Conservation (phyloP, 2,329 filamentous ascomycete genomes). For the Aspergillus ochraceus region DNA sequence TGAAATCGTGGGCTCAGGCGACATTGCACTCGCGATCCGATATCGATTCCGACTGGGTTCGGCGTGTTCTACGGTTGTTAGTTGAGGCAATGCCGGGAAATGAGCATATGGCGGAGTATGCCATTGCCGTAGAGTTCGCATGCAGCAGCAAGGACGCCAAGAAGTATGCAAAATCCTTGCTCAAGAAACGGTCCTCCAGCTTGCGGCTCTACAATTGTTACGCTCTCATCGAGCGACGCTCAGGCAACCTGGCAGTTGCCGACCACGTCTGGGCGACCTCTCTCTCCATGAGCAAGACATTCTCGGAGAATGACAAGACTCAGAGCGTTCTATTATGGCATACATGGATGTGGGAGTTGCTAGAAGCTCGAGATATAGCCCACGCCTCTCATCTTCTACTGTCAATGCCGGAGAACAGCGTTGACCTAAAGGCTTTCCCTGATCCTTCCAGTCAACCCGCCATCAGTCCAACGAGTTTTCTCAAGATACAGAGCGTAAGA, state of each 20-base stretch:
- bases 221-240: slow-evolving; percentile 66
- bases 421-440: slow-evolving; percentile 33
- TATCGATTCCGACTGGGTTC: slow-evolving; percentile 50
- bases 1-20: slow-evolving; percentile 32
- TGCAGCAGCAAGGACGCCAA: slow-evolving; percentile 58
- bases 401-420: slow-evolving; percentile 37
- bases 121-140: slow-evolving; percentile 65
- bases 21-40: slow-evolving; percentile 29
- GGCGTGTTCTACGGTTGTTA: slow-evolving; percentile 59
- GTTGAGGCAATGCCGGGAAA: slow-evolving; percentile 44
- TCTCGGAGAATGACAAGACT: slow-evolving; percentile 34
- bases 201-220: slow-evolving; percentile 76
- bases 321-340: slow-evolving; percentile 55
- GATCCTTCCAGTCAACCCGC: slow-evolving; percentile 13
- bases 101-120: slow-evolving; percentile 64
- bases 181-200: slow-evolving; percentile 68
- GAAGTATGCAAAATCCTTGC: slow-evolving; percentile 69
- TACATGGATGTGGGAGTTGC: slow-evolving; percentile 67
- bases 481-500: slow-evolving; percentile 43
- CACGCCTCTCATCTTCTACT: slow-evolving; percentile 42
- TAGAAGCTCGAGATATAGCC: slow-evolving; percentile 46
- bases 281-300: slow-evolving; percentile 55
- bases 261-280: slow-evolving; percentile 67
- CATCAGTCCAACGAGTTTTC: slow-evolving; percentile 33
- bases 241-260: slow-evolving; percentile 59